phyloP scores from a whole-genome alignment of 2,329 filamentous ascomycete genomes.

The Fusarium chuoi region DNA sequence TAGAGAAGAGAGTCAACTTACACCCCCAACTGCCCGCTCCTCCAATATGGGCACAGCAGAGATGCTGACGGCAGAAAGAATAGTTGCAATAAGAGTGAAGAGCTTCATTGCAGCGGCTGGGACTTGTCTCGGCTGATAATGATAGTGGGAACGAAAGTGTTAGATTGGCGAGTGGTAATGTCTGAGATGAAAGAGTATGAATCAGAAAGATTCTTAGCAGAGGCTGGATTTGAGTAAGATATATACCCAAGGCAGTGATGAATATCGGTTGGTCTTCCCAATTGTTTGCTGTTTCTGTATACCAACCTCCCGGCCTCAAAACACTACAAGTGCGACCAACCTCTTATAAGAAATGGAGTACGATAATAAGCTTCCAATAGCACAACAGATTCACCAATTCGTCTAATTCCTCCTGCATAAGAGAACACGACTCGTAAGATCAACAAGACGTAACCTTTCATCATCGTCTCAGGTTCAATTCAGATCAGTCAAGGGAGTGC shows the following conservation, averaged over 20 bases:
- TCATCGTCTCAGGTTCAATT: conserved; percentile 1
- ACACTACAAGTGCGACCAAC: conserved; percentile 25
- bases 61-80: conserved; percentile 36
- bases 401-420: background rate
- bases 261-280: background rate
- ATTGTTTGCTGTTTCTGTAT: background rate
- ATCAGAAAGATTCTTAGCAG: conserved; percentile 15
- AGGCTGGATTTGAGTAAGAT: conserved; percentile 21
- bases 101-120: conserved; percentile 46
- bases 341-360: conserved; percentile 22
- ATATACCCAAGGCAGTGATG: background rate
- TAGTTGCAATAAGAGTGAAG: conserved; percentile 31
- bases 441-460: conserved; percentile 3
- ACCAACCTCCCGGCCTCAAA: conserved; percentile 32
- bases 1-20: conserved; percentile 48
- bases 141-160: background rate
- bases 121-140: background rate
- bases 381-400: conserved; percentile 8
- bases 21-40: conserved; percentile 59
- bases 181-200: conserved; percentile 17
- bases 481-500: background rate
- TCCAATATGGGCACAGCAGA: conserved; percentile 45
- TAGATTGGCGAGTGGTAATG: background rate
- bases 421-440: background rate
- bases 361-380: conserved; percentile 28